Base-by-base conservation (phyloP, 768 basidiomycete species). In the Tylopilus intermedius region DNA sequence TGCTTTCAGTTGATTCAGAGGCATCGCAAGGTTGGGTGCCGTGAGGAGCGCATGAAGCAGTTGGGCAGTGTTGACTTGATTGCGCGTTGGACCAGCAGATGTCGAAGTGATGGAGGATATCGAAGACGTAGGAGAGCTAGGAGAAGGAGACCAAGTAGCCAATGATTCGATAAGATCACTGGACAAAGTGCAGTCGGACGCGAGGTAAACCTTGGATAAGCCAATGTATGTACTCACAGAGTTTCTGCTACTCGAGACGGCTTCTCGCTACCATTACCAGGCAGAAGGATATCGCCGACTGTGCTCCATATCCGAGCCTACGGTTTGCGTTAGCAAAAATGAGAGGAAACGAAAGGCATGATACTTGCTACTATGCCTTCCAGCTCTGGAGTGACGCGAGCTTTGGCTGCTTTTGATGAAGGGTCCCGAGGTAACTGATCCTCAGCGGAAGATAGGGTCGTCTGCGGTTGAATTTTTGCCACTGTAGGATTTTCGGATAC, bases 261-360 rank as follows among this genome's bases (percentile, higher is more conserved):
- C 49, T 74, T 76, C 49, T 65, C 71, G 13, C 65, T 67, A 40
- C 57, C 57, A 59, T 79, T 72, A 13, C 79, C 79, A 15, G 81
- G 80, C 71, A 80, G 77, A 15, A 90, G 74, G 33, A 82, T 71
- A 42, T 89, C 86, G 18, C 83, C 80, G 10, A 83, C 72, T 9
- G 82, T 79, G 10, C 72, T 55, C 85, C 86, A 87, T 57, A 91
- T 84, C 62, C 81, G 88, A 26, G 76, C 64, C 89, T 90, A 57
- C 8, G 37, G 4, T 5, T 11, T 11, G 4, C 9, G 38, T 55
- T 29, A 45, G 27, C 5, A 21, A 49, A 43, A 2, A 42, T 14
- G 11, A 4, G 2, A 21, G 15, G n/a, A 44, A n/a, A 42, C 49
- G 27, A 15, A 43, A 45, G 9, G 18, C 3, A 49, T 14, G 8